Conservation (phyloP, 768 basidiomycete species). For the Pulveroboletus sp. region DNA sequence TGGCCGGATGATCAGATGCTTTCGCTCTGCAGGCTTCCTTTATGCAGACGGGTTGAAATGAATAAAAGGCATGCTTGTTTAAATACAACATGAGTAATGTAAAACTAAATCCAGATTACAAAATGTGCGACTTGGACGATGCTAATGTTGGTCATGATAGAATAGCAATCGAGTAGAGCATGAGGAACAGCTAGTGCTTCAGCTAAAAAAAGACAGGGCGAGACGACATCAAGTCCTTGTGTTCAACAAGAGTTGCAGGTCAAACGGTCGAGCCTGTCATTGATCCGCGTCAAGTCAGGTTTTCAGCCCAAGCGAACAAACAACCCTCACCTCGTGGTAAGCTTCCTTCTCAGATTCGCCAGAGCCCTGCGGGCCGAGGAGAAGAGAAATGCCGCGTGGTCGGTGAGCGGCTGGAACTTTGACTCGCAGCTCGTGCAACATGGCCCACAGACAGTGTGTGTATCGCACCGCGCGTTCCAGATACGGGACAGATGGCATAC, state of each 20-base stretch:
- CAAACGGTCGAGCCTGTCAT: conserved; percentile 47
- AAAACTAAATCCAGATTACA: conserved; percentile 16
- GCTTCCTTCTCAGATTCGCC: conserved; percentile 32
- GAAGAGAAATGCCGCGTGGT: conserved; percentile 44
- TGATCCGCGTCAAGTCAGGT: background rate
- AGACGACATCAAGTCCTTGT: conserved; percentile 36
- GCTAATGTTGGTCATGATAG: conserved; percentile 13
- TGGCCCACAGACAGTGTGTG: conserved; percentile 57
- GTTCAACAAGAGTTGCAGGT: conserved; percentile 51
- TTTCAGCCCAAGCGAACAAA: background rate
- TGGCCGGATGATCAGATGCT: background rate
- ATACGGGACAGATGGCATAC: conserved; percentile 50
- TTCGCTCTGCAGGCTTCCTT: too few species aligned
- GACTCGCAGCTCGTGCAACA: conserved; percentile 47
- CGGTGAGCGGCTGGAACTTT: conserved; percentile 39
- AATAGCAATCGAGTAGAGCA: conserved; percentile 2
- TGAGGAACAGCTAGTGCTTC: background rate
- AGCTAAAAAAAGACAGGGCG: background rate
- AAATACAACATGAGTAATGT: conserved; percentile 29
- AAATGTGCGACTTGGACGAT: conserved; percentile 12
- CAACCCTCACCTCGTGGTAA: conserved; percentile 34
- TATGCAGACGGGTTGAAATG: too few species aligned
- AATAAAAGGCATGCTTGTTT: conserved; percentile 2
- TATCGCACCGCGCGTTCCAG: conserved; percentile 66
- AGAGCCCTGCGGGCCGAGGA: conserved; percentile 31